These are phyloP conservation scores for Picochlorum sp. DNA, from an alignment of 139 green algal species.

Conservation along the genomic window DNA sequence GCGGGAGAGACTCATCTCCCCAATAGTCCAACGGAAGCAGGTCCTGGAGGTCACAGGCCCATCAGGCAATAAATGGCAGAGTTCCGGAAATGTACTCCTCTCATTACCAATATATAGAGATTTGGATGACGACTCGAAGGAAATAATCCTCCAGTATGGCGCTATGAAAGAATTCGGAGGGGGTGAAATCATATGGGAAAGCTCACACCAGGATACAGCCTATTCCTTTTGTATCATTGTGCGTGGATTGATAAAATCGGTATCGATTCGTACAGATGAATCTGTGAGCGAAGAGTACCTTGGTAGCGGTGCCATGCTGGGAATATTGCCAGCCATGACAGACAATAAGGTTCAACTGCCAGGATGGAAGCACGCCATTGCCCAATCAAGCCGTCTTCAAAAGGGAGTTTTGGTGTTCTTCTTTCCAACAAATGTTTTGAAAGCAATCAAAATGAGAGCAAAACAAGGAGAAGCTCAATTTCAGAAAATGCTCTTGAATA, in stretches of 20 bases:
- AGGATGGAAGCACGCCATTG: not conserved
- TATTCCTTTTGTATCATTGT: not conserved
- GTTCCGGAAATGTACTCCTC: not conserved
- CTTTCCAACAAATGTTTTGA: conserved; percentile 1
- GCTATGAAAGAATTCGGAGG: conserved; percentile 6
- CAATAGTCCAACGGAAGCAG: conserved; percentile 49
- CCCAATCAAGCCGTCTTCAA: conserved; percentile 5
- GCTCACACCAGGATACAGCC: not conserved
- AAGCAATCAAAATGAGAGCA: not conserved
- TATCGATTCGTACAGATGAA: not conserved
- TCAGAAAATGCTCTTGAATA: not conserved
- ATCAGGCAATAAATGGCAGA: conserved; percentile 3
- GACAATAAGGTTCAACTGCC: not conserved
- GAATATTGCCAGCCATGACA: not conserved
- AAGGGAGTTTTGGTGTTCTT: conserved; percentile 11
- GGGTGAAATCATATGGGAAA: conserved; percentile 3
- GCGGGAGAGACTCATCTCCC: conserved; percentile 39
- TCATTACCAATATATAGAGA: not conserved
- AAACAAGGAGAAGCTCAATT: not conserved
- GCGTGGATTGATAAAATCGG: not conserved
- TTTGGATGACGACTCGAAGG: not conserved
- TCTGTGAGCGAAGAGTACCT: not conserved
- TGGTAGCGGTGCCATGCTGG: conserved; percentile 4
- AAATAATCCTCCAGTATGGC: not conserved
- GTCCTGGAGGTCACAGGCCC: conserved; percentile 54